Conservation (phyloP, 495 filamentous ascomycete genomes). For the Podospora australis region DNA sequence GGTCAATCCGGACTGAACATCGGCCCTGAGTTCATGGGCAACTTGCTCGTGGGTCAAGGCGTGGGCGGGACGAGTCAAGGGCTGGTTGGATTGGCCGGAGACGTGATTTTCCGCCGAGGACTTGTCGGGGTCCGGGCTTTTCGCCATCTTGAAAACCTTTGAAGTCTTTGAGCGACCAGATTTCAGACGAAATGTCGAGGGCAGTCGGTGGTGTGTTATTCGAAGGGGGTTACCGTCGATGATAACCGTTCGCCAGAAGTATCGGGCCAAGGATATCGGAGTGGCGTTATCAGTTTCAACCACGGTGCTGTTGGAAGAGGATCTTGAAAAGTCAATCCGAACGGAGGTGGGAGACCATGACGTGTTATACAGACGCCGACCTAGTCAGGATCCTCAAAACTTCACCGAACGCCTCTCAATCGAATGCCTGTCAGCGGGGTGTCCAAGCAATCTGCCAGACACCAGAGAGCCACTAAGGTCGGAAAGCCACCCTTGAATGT, state of each 20-base stretch:
- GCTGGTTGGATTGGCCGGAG: conserved; percentile 47
- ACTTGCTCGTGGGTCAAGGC: conserved; percentile 49
- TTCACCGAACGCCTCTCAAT: conserved; percentile 1
- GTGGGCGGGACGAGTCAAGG: conserved; percentile 58
- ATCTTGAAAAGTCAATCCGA: neutral
- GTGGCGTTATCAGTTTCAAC: neutral
- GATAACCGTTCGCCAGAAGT: neutral
- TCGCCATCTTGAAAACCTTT: conserved; percentile 4
- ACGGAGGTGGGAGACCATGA: neutral
- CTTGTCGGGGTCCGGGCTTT: conserved; percentile 8
- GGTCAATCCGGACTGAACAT: conserved; percentile 43
- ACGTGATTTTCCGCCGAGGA: conserved; percentile 30
- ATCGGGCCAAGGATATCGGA: neutral
- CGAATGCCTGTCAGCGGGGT: neutral
- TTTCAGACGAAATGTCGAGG: neutral
- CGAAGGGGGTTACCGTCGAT: neutral
- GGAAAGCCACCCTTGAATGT: neutral
- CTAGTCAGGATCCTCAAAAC: neutral
- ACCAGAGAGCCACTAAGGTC: neutral
- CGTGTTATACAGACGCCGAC: neutral
- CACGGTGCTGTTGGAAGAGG: neutral
- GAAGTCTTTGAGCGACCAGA: neutral
- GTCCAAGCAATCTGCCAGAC: neutral
- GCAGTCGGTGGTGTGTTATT: neutral
- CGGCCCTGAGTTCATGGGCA: conserved; percentile 51